Conservation (phyloP, 768 basidiomycete species). For the Strobilomyces echinocephalus region DNA sequence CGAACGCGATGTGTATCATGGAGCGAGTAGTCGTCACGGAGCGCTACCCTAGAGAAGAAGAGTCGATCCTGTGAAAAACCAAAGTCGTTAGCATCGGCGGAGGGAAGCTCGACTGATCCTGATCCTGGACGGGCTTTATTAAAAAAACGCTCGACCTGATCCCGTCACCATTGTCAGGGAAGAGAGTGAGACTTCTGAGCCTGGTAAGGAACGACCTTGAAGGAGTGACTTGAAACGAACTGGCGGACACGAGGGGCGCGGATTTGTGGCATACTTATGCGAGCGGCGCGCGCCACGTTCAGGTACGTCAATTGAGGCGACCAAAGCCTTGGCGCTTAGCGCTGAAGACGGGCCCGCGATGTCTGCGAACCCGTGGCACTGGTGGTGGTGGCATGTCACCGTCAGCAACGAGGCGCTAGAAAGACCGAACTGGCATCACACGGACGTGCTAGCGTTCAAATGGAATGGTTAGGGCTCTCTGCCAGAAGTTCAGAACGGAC, state of each 20-base stretch:
- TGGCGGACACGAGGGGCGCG: not conserved
- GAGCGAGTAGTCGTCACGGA: not conserved
- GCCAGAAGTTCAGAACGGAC: not conserved
- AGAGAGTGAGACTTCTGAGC: not conserved
- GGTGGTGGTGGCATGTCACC: not conserved
- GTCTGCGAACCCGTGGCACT: not conserved
- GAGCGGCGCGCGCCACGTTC: not conserved
- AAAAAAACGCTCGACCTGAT: not conserved
- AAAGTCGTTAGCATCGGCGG: conserved; percentile 13
- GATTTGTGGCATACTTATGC: not conserved
- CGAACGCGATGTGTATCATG: not conserved
- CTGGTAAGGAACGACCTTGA: not conserved
- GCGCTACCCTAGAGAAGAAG: not conserved
- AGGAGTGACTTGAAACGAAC: conserved; percentile 10
- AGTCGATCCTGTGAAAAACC: not conserved
- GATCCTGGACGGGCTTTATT: conserved; percentile 3
- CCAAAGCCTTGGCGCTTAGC: conserved; percentile 6
- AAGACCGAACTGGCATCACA: not conserved
- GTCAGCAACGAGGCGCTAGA: not conserved
- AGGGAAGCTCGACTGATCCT: not conserved
- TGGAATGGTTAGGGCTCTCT: not conserved
- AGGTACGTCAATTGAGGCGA: conserved; percentile 16
- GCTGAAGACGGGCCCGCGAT: not conserved
- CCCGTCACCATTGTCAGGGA: conserved; percentile 1
- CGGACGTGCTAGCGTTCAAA: not conserved